Evolutionary conservation across 129 eudicot species (phyloP).

Genomic region (Tanacetum coccineum): DNA sequence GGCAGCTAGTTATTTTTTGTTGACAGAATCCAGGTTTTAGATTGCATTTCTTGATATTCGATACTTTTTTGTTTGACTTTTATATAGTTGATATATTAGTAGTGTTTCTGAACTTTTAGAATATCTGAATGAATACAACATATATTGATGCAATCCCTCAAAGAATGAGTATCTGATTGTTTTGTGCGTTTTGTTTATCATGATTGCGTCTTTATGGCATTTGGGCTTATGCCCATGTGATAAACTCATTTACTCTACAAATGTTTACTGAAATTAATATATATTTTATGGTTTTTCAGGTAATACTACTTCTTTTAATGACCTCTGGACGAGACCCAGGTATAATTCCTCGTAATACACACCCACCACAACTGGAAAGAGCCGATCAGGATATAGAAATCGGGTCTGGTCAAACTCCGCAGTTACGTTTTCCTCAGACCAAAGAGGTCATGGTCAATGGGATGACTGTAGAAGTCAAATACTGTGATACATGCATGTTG

Average conservation of each 20-base stretch:
- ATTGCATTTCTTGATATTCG: not conserved
- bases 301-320: constrained; percentile 55
- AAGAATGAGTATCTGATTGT: not conserved
- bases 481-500: constrained; percentile 88
- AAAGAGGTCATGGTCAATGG: constrained; percentile 78
- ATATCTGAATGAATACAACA: not conserved
- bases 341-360: constrained; percentile 70
- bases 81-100: not conserved
- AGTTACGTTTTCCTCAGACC: constrained; percentile 51
- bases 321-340: constrained; percentile 95
- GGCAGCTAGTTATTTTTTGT: not conserved
- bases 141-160: not conserved
- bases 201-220: constrained; percentile 2
- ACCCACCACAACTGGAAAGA: constrained; percentile 69
- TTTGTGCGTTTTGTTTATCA: not conserved
- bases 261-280: not conserved
- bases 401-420: constrained; percentile 47
- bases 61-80: not conserved
- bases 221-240: not conserved
- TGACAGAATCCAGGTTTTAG: not conserved
- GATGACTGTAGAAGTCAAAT: constrained; percentile 67
- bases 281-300: constrained; percentile 40
- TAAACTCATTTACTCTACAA: not conserved
- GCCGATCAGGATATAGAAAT: constrained; percentile 37
- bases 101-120: no score